phyloP scores from a whole-genome alignment of 2,329 filamentous ascomycete genomes.

The Fusarium phyllophilum region DNA sequence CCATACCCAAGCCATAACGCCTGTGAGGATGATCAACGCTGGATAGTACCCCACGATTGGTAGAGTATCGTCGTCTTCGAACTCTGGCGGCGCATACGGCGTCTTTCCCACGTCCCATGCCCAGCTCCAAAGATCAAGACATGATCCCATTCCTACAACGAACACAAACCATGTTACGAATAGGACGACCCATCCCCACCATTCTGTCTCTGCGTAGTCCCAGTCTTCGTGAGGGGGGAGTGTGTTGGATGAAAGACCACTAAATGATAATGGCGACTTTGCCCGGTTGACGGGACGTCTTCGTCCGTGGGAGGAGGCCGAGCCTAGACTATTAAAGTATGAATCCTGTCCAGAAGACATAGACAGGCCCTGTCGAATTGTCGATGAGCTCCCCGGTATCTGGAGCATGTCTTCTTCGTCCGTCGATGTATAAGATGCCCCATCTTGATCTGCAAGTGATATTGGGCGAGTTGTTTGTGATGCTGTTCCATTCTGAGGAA shows the following conservation, averaged over 20 bases:
- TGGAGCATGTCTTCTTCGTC: conserved; percentile 84
- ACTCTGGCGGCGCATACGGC: conserved; percentile 91
- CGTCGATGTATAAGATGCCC: conserved; percentile 65
- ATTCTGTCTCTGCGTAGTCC: conserved; percentile 95
- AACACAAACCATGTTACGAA: conserved; percentile 95
- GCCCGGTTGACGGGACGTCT: conserved; percentile 62
- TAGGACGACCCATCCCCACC: conserved; percentile 97
- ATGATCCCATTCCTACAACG: conserved; percentile 95
- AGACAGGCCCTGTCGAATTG: conserved; percentile 54
- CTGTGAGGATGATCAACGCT: conserved; percentile 89
- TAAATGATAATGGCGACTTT: conserved; percentile 70
- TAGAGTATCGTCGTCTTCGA: conserved; percentile 93
- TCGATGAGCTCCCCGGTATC: conserved; percentile 63
- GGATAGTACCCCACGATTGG: conserved; percentile 98
- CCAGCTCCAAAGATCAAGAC: conserved; percentile 96
- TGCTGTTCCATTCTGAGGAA: conserved; percentile 16
- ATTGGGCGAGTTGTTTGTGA: conserved; percentile 29
- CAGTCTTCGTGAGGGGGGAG: conserved; percentile 68
- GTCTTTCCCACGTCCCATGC: conserved; percentile 98
- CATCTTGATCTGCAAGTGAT: conserved; percentile 32
- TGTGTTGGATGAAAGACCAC: conserved; percentile 61
- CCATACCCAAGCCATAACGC: conserved; percentile 99
- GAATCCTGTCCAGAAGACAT: conserved; percentile 70
- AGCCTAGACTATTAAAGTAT: conserved; percentile 62
- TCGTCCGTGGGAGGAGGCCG: conserved; percentile 53